Conservation (phyloP, 306 rosid species). For the Purshia tridentata region DNA sequence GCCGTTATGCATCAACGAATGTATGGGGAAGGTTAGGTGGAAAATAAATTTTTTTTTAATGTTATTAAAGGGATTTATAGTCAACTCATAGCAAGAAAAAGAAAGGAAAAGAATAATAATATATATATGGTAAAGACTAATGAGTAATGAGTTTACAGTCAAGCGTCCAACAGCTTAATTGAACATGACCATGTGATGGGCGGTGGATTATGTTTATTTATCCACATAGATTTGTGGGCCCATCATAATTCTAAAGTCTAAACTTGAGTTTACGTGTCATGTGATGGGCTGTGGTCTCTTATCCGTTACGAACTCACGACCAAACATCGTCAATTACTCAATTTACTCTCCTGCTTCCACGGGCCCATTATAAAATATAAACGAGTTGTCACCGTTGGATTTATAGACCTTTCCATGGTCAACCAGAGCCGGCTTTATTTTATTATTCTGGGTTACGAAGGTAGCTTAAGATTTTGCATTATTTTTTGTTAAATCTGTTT, state of each 20-base stretch:
- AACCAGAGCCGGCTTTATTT: too few species aligned
- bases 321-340: background rate
- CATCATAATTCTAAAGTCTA: background rate
- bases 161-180: too few species aligned
- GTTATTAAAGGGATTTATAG: too few species aligned
- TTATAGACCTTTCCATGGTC: too few species aligned
- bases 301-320: background rate
- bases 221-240: constrained; percentile 23
- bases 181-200: constrained; percentile 32
- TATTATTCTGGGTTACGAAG: too few species aligned
- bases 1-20: too few species aligned
- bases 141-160: background rate
- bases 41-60: too few species aligned
- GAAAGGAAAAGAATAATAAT: background rate
- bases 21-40: too few species aligned
- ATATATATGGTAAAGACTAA: background rate
- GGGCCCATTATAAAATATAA: too few species aligned
- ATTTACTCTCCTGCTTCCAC: background rate
- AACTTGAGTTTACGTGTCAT: background rate
- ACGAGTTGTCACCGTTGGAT: too few species aligned
- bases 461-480: background rate
- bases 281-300: constrained; percentile 13
- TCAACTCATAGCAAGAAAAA: background rate
- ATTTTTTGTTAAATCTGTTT: constrained; percentile 3
- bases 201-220: constrained; percentile 35